A percentile compares a stretch with the other conserved stretches of the same genome.
phyloP scores from a whole-genome alignment of 805 yeast genomes.

The Gaillardinia entomophila region DNA sequence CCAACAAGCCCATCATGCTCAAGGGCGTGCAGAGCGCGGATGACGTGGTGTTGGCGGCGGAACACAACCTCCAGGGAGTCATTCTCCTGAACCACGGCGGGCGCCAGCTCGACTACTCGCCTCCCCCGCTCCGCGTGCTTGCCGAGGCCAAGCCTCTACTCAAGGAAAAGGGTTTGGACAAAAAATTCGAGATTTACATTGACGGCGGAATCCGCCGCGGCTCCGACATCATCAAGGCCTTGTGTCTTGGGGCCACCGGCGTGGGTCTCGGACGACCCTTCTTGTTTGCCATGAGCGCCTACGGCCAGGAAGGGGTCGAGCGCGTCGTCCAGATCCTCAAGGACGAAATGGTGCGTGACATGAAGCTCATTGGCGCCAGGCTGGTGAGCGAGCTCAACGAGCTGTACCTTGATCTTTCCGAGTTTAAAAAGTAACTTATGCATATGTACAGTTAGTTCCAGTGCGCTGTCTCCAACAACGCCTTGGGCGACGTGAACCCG shows the following conservation, averaged over 20 bases:
- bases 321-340: slow-evolving; percentile 56
- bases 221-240: slow-evolving; percentile 3
- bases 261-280: slow-evolving; percentile 4
- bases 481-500: slow-evolving; percentile 21
- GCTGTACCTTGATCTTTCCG: slow-evolving; percentile 46
- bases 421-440: not conserved
- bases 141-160: slow-evolving; percentile 44
- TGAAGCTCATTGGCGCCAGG: slow-evolving; percentile 74
- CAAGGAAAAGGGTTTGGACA: slow-evolving; percentile 33
- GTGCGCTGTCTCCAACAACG: slow-evolving; percentile 19
- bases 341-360: slow-evolving; percentile 67
- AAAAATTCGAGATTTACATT: slow-evolving; percentile 3
- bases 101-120: slow-evolving; percentile 4
- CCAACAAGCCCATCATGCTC: slow-evolving; percentile 11
- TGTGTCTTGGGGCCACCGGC: slow-evolving; percentile 3
- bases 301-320: slow-evolving; percentile 8
- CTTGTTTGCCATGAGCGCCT: slow-evolving; percentile 3
- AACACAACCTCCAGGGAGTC: slow-evolving; percentile 12
- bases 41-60: slow-evolving; percentile 10
- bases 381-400: slow-evolving; percentile 55
- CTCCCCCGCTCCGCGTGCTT: slow-evolving; percentile 3
- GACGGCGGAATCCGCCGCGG: slow-evolving; percentile 5
- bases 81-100: slow-evolving; percentile 6
- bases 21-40: slow-evolving; percentile 14
- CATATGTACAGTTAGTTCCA: slow-evolving; percentile 14